Evolutionary conservation across 192 early-diverging fungal genomes (phyloP).

Genomic region (Lobulomyces angularis): DNA sequence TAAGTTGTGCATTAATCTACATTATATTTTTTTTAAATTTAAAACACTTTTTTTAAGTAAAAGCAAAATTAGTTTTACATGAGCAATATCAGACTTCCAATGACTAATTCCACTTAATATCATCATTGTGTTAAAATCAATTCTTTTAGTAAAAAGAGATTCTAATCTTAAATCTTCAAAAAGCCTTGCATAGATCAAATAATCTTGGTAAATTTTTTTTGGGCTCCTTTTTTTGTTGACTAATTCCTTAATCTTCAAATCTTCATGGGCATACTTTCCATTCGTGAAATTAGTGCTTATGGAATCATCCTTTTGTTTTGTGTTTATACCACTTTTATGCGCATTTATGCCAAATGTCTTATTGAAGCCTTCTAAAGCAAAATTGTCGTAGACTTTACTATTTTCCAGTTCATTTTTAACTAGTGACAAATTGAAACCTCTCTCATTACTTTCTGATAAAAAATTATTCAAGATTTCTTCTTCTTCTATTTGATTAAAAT

Average conservation of each 20-base stretch:
- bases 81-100: conserved; percentile 27
- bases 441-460: conserved; percentile 2
- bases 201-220: conserved; percentile 26
- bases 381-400: too few relatives aligned
- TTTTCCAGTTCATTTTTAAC: too few relatives aligned
- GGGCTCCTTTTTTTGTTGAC: too few relatives aligned
- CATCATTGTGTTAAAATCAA: conserved; percentile 40
- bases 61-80: conserved; percentile 20
- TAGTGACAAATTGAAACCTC: too few relatives aligned
- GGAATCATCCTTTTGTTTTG: conserved; percentile 35
- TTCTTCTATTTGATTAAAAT: conserved; percentile 1
- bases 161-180: conserved; percentile 59
- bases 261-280: conserved; percentile 11
- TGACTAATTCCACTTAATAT: conserved; percentile 52
- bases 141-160: conserved; percentile 40
- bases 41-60: conserved; percentile 1
- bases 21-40: background rate
- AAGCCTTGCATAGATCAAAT: conserved; percentile 59
- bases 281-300: conserved; percentile 19
- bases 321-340: conserved; percentile 32
- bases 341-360: background rate
- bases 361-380: conserved; percentile 19
- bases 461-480: background rate
- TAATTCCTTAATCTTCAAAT: background rate
- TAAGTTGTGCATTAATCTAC: conserved; percentile 49